Evolutionary conservation across 2,329 filamentous ascomycete genomes (phyloP).

Genomic region (Penicillium sp.): DNA sequence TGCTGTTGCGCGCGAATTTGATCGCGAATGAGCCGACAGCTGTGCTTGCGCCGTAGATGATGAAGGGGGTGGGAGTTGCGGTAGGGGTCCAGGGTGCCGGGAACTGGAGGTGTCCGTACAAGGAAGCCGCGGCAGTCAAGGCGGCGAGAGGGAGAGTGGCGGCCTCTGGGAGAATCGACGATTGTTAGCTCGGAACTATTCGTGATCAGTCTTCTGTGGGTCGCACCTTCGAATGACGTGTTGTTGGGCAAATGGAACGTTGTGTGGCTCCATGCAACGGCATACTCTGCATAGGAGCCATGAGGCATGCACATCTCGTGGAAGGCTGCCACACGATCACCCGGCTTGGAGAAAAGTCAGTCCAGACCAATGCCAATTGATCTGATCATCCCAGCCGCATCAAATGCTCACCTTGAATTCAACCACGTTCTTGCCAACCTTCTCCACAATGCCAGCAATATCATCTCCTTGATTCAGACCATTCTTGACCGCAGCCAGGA

Average conservation of each 20-base stretch:
- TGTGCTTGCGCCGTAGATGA: slow-evolving; percentile 47
- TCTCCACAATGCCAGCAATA: slow-evolving; percentile 47
- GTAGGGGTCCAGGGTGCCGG: slow-evolving; percentile 46
- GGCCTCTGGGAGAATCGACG: slow-evolving; percentile 36
- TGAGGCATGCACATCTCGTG: slow-evolving; percentile 45
- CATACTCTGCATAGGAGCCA: slow-evolving; percentile 55
- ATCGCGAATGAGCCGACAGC: slow-evolving; percentile 55
- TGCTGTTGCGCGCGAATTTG: slow-evolving; percentile 49
- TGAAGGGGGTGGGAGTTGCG: slow-evolving; percentile 31
- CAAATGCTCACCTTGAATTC: slow-evolving; percentile 40
- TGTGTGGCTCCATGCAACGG: slow-evolving; percentile 47
- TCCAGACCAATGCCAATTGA: too few species aligned
- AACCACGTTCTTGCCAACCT: slow-evolving; percentile 46
- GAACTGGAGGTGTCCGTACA: slow-evolving; percentile 45
- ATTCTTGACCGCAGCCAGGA: too few species aligned
- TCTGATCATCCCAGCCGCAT: too few species aligned
- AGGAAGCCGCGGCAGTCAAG: slow-evolving; percentile 49
- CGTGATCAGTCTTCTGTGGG: neutral
- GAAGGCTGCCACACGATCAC: slow-evolving; percentile 49
- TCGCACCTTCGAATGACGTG: slow-evolving; percentile 47
- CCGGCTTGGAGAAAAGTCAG: slow-evolving; percentile 22
- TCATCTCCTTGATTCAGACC: slow-evolving; percentile 46
- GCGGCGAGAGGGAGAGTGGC: slow-evolving; percentile 53
- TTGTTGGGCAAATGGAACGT: slow-evolving; percentile 50
- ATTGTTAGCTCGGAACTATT: neutral